Evolutionary conservation across 139 green algal genomes (phyloP).

Genomic region (Chlorella sp.): DNA sequence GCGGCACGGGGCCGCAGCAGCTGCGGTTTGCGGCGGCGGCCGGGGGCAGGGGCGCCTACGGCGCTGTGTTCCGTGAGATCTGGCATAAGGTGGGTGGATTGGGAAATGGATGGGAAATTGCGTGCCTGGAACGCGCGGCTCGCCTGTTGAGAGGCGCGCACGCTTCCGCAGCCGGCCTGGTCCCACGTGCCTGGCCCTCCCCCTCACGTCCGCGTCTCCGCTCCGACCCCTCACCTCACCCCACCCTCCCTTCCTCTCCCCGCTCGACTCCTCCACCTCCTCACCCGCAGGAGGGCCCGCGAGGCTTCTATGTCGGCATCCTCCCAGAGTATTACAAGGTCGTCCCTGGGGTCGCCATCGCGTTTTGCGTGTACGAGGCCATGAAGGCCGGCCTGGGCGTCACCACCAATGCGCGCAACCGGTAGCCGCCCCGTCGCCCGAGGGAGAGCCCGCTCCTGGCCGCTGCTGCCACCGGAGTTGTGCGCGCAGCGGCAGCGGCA

Average conservation of each 20-base stretch:
- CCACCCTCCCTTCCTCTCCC: too few relatives aligned
- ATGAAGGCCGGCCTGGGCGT: slow-evolving; percentile 51
- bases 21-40: neutral
- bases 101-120: neutral
- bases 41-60: neutral
- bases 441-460: neutral
- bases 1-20: neutral
- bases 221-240: too few relatives aligned
- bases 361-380: slow-evolving; percentile 86
- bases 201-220: too few relatives aligned
- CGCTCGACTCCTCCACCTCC: too few relatives aligned
- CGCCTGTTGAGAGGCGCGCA: too few relatives aligned
- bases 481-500: too few relatives aligned
- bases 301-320: slow-evolving; percentile 86
- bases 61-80: neutral
- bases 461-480: neutral
- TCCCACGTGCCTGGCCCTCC: too few relatives aligned
- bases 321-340: slow-evolving; percentile 92
- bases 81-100: neutral
- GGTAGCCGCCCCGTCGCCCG: slow-evolving; percentile 3
- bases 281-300: slow-evolving; percentile 57
- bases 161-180: too few relatives aligned
- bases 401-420: slow-evolving; percentile 29
- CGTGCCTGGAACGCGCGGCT: too few relatives aligned
- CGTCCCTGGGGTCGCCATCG: slow-evolving; percentile 87